phyloP scores from a whole-genome alignment of 192 early-diverging fungal species.

The Phlyctochytrium bullatum region DNA sequence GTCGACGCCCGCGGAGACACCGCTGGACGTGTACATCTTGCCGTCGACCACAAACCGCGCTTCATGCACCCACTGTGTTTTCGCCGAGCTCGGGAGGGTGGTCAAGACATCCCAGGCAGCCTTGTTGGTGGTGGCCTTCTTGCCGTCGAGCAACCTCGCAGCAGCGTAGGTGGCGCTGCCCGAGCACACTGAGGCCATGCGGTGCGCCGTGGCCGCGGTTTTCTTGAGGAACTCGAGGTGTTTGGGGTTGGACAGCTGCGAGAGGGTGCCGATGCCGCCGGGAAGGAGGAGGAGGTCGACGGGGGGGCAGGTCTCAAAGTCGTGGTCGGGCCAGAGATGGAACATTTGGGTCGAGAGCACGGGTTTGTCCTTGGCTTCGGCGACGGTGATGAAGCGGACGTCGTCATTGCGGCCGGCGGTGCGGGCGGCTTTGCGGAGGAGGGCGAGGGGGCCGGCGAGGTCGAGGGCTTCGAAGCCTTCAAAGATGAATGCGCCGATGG shows the following conservation, averaged over 20 bases:
- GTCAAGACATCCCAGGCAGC: conserved; percentile 9
- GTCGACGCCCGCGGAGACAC: conserved; percentile 41
- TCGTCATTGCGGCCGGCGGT: neutral
- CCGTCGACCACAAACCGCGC: conserved; percentile 37
- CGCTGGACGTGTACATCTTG: conserved; percentile 31
- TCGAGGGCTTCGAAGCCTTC: conserved; percentile 33
- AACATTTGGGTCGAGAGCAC: conserved; percentile 7
- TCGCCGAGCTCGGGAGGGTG: neutral
- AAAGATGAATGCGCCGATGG: conserved; percentile 17
- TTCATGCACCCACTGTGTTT: conserved; percentile 24
- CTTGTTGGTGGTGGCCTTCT: conserved; percentile 38
- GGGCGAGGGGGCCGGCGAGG: conserved; percentile 23
- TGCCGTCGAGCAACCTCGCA: conserved; percentile 24
- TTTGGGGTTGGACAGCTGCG: conserved; percentile 4
- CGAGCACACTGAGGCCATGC: conserved; percentile 31
- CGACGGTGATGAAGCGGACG: conserved; percentile 2
- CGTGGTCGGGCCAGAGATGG: conserved; percentile 9
- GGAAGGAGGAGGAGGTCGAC: conserved; percentile 34
- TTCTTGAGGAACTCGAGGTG: conserved; percentile 23
- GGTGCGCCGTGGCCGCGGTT: no score
- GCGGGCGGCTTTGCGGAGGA: conserved; percentile 23
- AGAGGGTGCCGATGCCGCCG: conserved; percentile 31
- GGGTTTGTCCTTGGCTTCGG: neutral
- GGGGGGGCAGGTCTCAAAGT: conserved; percentile 27
- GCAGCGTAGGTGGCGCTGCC: conserved; percentile 27